These are phyloP conservation scores for Papilionanthe hybrid DNA, from an alignment of 116 monocot genomes.

Conservation along the genomic window DNA sequence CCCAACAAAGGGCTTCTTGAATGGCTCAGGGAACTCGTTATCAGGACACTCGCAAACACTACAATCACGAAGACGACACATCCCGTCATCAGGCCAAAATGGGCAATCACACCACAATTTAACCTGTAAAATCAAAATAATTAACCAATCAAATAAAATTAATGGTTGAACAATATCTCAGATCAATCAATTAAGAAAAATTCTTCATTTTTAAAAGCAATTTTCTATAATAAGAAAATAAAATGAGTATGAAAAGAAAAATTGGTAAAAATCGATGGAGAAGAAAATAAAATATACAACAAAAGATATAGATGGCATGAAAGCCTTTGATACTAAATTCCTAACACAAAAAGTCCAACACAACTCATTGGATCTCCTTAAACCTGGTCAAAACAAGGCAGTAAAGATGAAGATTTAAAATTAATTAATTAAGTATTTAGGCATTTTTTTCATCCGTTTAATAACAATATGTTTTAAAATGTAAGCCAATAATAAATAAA, in stretches of 20 bases:
- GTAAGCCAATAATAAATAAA: too few relatives aligned
- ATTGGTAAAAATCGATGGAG: too few relatives aligned
- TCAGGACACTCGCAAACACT: slow-evolving; percentile 97
- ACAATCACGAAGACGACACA: slow-evolving; percentile 92
- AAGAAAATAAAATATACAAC: slow-evolving; percentile 18
- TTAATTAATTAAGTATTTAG: too few relatives aligned
- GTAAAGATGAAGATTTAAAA: too few relatives aligned
- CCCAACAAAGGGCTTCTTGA: slow-evolving; percentile 54
- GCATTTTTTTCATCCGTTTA: too few relatives aligned
- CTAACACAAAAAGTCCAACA: slow-evolving; percentile 13
- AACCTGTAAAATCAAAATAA: slow-evolving; percentile 28
- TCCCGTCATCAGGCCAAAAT: slow-evolving; percentile 96
- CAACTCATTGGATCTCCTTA: slow-evolving; percentile 43
- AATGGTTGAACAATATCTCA: not conserved
- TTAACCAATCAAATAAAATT: not conserved
- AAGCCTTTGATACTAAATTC: not conserved
- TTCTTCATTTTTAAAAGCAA: slow-evolving; percentile 13
- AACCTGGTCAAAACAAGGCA: too few relatives aligned
- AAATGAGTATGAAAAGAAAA: too few relatives aligned
- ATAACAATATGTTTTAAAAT: too few relatives aligned
- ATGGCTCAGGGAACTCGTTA: slow-evolving; percentile 80
- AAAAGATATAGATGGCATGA: too few relatives aligned
- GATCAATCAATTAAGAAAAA: not conserved
- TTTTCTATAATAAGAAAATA: too few relatives aligned
- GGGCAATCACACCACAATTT: slow-evolving; percentile 98